Base-by-base conservation (phyloP, 2,329 filamentous ascomycete species). In the Cladophialophora immunda region DNA sequence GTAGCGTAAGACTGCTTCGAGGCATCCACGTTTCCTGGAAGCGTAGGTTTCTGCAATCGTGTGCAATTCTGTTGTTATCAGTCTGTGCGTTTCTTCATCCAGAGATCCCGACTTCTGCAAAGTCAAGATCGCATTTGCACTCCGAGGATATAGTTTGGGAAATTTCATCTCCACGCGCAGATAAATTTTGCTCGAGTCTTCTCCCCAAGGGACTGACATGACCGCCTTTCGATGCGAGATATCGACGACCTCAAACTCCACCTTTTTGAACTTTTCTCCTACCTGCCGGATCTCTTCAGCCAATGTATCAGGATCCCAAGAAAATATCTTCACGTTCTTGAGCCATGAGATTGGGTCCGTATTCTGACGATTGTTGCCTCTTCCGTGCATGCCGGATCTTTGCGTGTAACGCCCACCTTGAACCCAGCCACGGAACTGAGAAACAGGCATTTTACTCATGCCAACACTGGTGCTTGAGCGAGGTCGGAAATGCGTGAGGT, bases 301-400 rank as follows among this genome's bases (percentile, higher is more conserved):
- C 7, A 89, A 75, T 11, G 80, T 85, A 74, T 86, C 84, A 58
- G 82, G 82, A 68, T 80, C 83, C 84, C 81, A 81, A 30, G 80
- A 80, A 2, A 81, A 81, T 62, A 89, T 87, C 69, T 87, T 89
- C 47, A 90, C 86, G 58, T 87, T 87, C 65, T 85, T 85, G 85
- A 89, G 88, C 87, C 87, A 90, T 1, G 83, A 81, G 63, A 90
- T 88, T 17, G 86, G 85, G 64, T 87, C 87, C 25, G 83, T 83
- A 62, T 85, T 83, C 47, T 81, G 82, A 58, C 81, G 80, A 62
- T 81, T 72, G 45, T 77, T 78, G 22, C 80, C 81, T 47, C 81
- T 81, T 27, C 82, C 81, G 68, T 84, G 82, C 74, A 83, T 83
- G 22, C 81, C 82, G 47, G 80, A 75, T 52, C 79, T 77, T 25